Evolutionary conservation across 2,329 filamentous ascomycete genomes (phyloP), one percentile per base, ranked within the genome.

Genomic region (Fusarium papillatum): DNA sequence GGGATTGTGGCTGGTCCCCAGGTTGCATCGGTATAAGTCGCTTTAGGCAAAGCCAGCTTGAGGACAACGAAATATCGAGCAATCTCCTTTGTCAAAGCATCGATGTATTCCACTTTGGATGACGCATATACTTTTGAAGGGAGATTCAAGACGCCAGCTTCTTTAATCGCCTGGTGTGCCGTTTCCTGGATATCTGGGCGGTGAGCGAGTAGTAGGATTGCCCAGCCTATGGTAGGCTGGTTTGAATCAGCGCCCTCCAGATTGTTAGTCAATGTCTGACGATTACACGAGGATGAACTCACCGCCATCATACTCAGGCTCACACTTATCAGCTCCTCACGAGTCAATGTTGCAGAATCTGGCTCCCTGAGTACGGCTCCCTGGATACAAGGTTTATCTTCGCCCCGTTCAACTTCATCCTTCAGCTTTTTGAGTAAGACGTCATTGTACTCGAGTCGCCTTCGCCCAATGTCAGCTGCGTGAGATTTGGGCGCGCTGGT

Each of bases 341-440:
- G 89, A 71, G 90, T 92, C 29, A 93, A 81, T 5, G 77, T 75
- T 77, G 92, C 93, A 2, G 90, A 90, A 66, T 93, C 92, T 0
- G 91, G 91, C 64, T 93, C 92, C 73, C 93, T 92, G 46, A 93
- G 83, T 48, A 93, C 91, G 76, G 93, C 93, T 0, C 91, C 92
- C 7, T 89, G 91, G 73, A 93, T 93, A 78, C 92, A 93, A 4
- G 92, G 91, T 76, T 90, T 90, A 77, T 93, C 91, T 0, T 89
- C 92, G 0, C 91, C 91, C 36, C 89, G 87, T 4, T 61, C 62
- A 9, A 80, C 75, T 38, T 74, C 70, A 59, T 76, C 72, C 43
- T 70, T 71, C 5, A 80, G 70, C 36, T 74, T 71, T 7, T 69
- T 61, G 41, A 78, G 70, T 13, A 80, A 64, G 7, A 71, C 57